Conservation (phyloP, 371 early-diverging fungal species). For the Saksenaea vasiformis region DNA sequence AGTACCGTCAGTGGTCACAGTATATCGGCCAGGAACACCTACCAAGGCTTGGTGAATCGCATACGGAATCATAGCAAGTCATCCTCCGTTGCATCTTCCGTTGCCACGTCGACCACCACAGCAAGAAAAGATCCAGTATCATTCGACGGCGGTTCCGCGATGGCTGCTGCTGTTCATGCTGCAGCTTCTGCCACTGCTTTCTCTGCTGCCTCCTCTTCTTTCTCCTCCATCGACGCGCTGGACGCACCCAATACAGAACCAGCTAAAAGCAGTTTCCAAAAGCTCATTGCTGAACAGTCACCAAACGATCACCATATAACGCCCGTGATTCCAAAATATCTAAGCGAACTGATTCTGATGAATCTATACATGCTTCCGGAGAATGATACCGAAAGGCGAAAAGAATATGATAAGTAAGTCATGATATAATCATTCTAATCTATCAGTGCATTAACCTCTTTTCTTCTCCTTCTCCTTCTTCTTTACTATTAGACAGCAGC, state of each 20-base stretch:
- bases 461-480: constrained; percentile 1
- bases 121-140: neutral
- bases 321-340: constrained; percentile 15
- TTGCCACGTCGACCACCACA: neutral
- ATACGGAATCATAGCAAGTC: neutral
- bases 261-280: neutral
- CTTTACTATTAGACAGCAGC: constrained; percentile 33
- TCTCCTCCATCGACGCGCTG: neutral
- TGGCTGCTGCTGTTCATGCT: neutral
- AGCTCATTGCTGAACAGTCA: neutral
- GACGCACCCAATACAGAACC: neutral
- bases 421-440: neutral
- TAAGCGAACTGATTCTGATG: constrained; percentile 13
- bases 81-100: neutral
- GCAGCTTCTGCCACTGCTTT: neutral
- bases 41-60: neutral
- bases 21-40: neutral
- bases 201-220: neutral
- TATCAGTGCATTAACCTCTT: neutral
- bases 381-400: constrained; percentile 7
- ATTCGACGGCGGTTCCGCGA: neutral
- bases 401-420: constrained; percentile 24
- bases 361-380: constrained; percentile 13
- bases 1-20: neutral
- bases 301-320: neutral